Percentiles rank a stretch among this genome's conserved stretches.
Evolutionary conservation across 2,329 filamentous ascomycete species (phyloP).

Genomic region (Malbranchea cinnamomea): DNA sequence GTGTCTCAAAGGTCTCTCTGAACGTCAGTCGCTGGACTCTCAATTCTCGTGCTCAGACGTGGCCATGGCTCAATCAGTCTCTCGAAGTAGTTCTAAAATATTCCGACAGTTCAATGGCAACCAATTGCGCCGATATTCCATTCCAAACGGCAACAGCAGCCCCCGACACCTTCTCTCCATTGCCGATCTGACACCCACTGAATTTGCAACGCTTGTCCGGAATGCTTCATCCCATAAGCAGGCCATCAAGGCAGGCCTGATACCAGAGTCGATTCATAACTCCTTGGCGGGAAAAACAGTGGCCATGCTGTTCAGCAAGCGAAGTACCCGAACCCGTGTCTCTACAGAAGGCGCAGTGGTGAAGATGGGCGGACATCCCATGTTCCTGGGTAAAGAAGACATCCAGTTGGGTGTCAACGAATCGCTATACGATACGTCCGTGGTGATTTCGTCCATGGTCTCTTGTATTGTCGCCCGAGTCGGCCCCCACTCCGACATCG

Average conservation of each 20-base stretch:
- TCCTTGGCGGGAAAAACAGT: slow-evolving; percentile 63
- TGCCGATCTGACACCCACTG: slow-evolving; percentile 62
- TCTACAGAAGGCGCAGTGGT: slow-evolving; percentile 84
- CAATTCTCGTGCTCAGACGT: background rate
- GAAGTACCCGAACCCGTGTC: slow-evolving; percentile 81
- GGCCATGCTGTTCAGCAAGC: slow-evolving; percentile 94
- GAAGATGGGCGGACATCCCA: slow-evolving; percentile 79
- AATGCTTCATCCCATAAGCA: slow-evolving; percentile 68
- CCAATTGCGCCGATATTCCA: slow-evolving; percentile 22
- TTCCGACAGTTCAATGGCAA: slow-evolving; percentile 9
- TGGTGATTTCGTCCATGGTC: slow-evolving; percentile 89
- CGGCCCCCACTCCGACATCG: slow-evolving; percentile 60
- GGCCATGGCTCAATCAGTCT: slow-evolving; percentile 5
- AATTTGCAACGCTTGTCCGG: slow-evolving; percentile 68
- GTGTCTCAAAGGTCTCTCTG: too few relatives aligned
- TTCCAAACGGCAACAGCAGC: slow-evolving; percentile 37
- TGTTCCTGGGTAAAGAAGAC: slow-evolving; percentile 92
- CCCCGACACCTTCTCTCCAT: slow-evolving; percentile 88
- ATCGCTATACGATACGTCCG: slow-evolving; percentile 78
- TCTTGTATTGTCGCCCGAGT: slow-evolving; percentile 71
- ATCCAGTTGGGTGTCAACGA: slow-evolving; percentile 95
- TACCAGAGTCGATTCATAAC: slow-evolving; percentile 44
- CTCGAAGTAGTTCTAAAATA: slow-evolving; percentile 8
- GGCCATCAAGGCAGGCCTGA: slow-evolving; percentile 54
- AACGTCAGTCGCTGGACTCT: background rate